These are phyloP conservation scores for Flaveria floridana DNA, from an alignment of 140 eudicot species.

Conservation along the genomic window DNA sequence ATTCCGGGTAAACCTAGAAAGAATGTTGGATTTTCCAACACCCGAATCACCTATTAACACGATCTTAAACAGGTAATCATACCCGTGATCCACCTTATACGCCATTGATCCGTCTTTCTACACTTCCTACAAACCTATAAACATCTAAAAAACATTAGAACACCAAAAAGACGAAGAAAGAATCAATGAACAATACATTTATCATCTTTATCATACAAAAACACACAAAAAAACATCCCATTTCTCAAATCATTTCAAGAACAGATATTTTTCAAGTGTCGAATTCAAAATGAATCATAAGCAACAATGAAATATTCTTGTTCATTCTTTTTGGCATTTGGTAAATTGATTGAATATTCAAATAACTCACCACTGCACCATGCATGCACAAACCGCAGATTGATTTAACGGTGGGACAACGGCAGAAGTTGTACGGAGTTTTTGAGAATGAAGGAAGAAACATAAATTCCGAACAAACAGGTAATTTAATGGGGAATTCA, in stretches of 20 bases:
- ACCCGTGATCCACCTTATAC: slow-evolving; percentile 18
- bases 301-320: too few species aligned
- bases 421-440: background rate
- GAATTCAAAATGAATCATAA: too few species aligned
- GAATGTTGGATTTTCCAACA: slow-evolving; percentile 17
- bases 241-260: too few species aligned
- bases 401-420: background rate
- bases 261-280: too few species aligned
- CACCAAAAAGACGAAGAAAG: background rate
- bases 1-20: slow-evolving; percentile 17
- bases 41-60: slow-evolving; percentile 13
- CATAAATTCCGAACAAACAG: background rate
- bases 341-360: background rate
- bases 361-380: background rate
- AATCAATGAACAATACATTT: background rate
- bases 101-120: slow-evolving; percentile 12
- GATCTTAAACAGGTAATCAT: slow-evolving; percentile 10
- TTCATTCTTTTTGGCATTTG: too few species aligned
- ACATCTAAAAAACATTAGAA: background rate
- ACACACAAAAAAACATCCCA: too few species aligned
- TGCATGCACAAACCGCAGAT: slow-evolving; percentile 4
- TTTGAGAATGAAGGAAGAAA: background rate
- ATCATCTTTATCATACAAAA: too few species aligned
- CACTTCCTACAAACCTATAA: slow-evolving; percentile 9
- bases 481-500: background rate